These are phyloP conservation scores for Saraca asoca DNA, from an alignment of 331 rosid genomes.

Conservation along the genomic window DNA sequence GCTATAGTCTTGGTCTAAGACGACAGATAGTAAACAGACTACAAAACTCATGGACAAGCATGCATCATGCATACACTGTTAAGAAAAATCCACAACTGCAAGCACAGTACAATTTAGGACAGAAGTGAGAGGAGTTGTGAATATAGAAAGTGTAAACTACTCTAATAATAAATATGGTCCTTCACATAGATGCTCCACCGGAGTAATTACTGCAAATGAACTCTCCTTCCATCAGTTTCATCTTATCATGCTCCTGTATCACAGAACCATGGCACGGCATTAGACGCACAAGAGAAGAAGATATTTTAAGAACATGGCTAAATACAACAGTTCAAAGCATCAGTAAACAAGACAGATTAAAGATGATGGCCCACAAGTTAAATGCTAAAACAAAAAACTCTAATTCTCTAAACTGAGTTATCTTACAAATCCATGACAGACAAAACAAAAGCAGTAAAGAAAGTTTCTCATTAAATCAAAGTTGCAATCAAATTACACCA, in stretches of 20 bases:
- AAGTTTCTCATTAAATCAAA: not conserved
- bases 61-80: conserved; percentile 29
- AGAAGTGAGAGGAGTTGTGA: no score
- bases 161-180: not conserved
- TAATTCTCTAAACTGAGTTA: not conserved
- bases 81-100: no score
- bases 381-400: not conserved
- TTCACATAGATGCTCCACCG: conserved; percentile 47
- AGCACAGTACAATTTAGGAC: no score
- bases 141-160: no score
- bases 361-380: not conserved
- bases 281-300: conserved; percentile 2
- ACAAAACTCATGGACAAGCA: conserved; percentile 32
- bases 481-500: not conserved
- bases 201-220: conserved; percentile 39
- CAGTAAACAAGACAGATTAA: not conserved
- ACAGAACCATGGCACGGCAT: conserved; percentile 30
- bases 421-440: not conserved
- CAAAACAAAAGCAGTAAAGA: not conserved
- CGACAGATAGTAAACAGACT: conserved; percentile 6
- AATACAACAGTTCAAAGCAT: not conserved
- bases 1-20: conserved; percentile 23
- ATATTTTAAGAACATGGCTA: not conserved
- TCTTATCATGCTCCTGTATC: conserved; percentile 65
- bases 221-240: conserved; percentile 45